Base-by-base conservation (phyloP, 2,329 filamentous ascomycete species). In the Monosporascus sp. region DNA sequence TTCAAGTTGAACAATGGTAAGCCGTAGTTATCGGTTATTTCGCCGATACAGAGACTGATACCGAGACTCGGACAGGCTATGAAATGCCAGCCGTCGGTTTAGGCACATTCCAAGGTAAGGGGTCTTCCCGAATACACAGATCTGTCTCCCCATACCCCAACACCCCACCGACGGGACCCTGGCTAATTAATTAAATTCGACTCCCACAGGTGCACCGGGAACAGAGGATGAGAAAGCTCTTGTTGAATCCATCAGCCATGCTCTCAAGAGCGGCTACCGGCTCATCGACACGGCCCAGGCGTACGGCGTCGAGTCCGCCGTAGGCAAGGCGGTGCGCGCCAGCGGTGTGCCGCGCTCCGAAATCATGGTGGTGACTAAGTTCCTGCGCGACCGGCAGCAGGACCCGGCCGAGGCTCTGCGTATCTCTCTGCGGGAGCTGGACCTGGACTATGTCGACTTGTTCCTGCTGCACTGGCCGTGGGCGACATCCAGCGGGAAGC, bases 391-490 rank as follows among this genome's bases (percentile, higher is more conserved):
- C 31, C 37, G 15, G 39, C 47, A 31, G 7, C 11, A 49, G 18
- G 47, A 49, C 17, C 25, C 47, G 25, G 68, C 72, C 48, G 72
- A 76, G 52, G 78, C 75, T 25, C 70, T 80, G 50, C 66, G 73
- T 47, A 72, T 71, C 48, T 77, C 76, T 3, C 63, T 81, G 52
- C 72, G 75, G 59, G 70, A 69, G 22, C 66, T 81, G 25, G 72
- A 72, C 6, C 68, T 70, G 2, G 75, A 77, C 57, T 80, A 80
- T 56, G 68, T 80, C 51, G 77, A 79, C 59, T 66, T 80, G 17
- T 80, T 77, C 62, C 70, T 80, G 20, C 77, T 81, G 64, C 77
- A 80, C 66, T 82, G 79, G 79, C 79, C 79, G 31, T 76, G 70
- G 15, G 38, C 38, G 38, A n/a, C 38, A 18, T 79, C 76, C 14